Evolutionary conservation across 2,329 filamentous ascomycete genomes (phyloP), one percentile per base, ranked within the genome.

Genomic region (Colletotrichum navitas): DNA sequence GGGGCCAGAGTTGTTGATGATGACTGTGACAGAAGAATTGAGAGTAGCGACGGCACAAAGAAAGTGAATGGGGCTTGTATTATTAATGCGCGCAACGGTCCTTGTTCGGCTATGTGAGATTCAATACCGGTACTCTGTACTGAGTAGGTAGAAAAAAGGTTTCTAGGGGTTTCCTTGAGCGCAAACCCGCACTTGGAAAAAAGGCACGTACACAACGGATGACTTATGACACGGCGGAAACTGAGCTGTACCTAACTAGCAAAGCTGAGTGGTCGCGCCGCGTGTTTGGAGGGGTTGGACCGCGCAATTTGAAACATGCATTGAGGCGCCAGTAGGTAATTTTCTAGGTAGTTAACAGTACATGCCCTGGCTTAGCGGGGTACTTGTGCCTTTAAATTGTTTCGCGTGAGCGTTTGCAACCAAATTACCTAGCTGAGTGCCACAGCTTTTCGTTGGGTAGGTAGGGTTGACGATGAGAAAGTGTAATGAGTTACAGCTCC

Each of bases 41-140:
- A 52, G 36, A 58, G 43, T 21, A 29, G 32, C 26, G 36, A n/a
- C 21, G 29, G 54, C n/a, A 7, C 14, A 8, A 51, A 21, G 39
- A 41, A 39, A 45, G 54, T 47, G 45, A n/a, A 43, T 34, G 62
- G 39, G 32, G 24, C 12, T 47, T 34, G n/a, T 36, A 41, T 66
- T 69, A 59, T 69, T 54, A 69, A 69, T 69, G 36, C 45, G 62
- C 62, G 54, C 66, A 66, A 51, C 45, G 18, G 66, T 60, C 34
- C 34, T 43, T 26, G 34, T 69, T 36, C 62, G 45, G 61, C 55
- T 60, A 39, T 45, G 66, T 47, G 66, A 62, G 66, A 66, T 66
- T 47, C 54, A 55, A 24, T 29, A n/a, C n/a, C n/a, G n/a, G n/a
- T n/a, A n/a, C n/a, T n/a, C n/a, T n/a, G n/a, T n/a, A 65, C 11